Evolutionary conservation across 1,284 basidiomycete species (phyloP), one percentile per base, ranked within the genome.

Genomic region (Rhodotorula sp.): DNA sequence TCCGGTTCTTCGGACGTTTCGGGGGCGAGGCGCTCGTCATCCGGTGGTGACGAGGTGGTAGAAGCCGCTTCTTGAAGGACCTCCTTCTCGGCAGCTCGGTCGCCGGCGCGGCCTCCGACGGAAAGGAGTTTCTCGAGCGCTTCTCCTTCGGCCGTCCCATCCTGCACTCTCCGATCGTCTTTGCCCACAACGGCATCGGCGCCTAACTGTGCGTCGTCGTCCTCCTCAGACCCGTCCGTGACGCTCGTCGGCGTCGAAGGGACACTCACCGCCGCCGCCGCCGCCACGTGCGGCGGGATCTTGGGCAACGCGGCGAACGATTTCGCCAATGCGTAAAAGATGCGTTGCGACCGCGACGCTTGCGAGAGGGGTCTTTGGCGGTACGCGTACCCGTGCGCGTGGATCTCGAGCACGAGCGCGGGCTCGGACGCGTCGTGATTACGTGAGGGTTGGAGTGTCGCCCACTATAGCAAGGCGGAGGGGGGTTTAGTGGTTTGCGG

Each of bases 301-400:
- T 70, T 69, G 1, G 77, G 76, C 15, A 79, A 66, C 1, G 73
- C 67, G 6, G 77, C 76, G 43, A 78, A 75, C 34, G 76, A 77
- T 43, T 70, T 74, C 2, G 77, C 78, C 56, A 77, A 69, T 0
- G 77, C 70, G 52, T 76, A 76, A 61, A 79, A 79, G 26, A 79
- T 66, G 23, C 74, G 71, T 47, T 78, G 77, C 3, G 75, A 73
- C 12, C 75, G 64, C 28, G 73, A 75, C 6, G 76, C 76, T 48
- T 73, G 67, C 2, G 64, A 48, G 31, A 76, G 50, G 12, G 75
- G 74, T 0, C 73, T 69, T n/a, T 68, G 69, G 1, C 76, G 72
- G 61, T 73, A 77, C 16, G 67, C 69, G 60, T 75, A 77, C 8
- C 76, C 76, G 56, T 72, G 66, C 5, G 71, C 64, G 28, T 60